Evolutionary conservation across 257 asterid genomes (phyloP).

Genomic region (Plantago major): DNA sequence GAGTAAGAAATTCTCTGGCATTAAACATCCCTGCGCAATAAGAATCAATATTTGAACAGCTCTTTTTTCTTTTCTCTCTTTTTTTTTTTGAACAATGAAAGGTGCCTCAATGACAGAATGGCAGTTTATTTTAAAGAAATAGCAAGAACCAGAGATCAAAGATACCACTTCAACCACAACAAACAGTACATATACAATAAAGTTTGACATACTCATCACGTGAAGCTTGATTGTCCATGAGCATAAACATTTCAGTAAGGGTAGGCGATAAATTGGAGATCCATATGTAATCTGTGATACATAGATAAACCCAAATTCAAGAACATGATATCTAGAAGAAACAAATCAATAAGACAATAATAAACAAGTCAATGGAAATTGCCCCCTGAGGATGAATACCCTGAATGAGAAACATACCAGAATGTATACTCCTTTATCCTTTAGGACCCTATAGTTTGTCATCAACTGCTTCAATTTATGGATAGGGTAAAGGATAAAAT

Average conservation of each 20-base stretch:
- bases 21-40: no score
- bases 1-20: no score
- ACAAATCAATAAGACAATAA: neutral
- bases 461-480: slow-evolving; percentile 63
- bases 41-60: no score
- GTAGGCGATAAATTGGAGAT: slow-evolving; percentile 57
- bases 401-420: slow-evolving; percentile 42
- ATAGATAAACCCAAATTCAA: slow-evolving; percentile 8
- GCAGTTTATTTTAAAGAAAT: neutral
- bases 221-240: slow-evolving; percentile 62
- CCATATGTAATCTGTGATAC: slow-evolving; percentile 68
- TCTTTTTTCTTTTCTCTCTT: no score
- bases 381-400: slow-evolving; percentile 11
- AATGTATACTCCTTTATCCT: slow-evolving; percentile 72
- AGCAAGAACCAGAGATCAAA: neutral
- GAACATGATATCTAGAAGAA: slow-evolving; percentile 4
- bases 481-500: slow-evolving; percentile 33
- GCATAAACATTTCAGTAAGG: slow-evolving; percentile 42
- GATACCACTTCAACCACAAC: slow-evolving; percentile 6
- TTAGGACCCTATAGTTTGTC: slow-evolving; percentile 72
- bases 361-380: slow-evolving; percentile 11
- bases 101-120: no score
- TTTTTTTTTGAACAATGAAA: no score
- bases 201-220: slow-evolving; percentile 47
- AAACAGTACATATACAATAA: slow-evolving; percentile 5